phyloP scores from a whole-genome alignment of 176 grass and related monocot species.

The Poa pratensis region DNA sequence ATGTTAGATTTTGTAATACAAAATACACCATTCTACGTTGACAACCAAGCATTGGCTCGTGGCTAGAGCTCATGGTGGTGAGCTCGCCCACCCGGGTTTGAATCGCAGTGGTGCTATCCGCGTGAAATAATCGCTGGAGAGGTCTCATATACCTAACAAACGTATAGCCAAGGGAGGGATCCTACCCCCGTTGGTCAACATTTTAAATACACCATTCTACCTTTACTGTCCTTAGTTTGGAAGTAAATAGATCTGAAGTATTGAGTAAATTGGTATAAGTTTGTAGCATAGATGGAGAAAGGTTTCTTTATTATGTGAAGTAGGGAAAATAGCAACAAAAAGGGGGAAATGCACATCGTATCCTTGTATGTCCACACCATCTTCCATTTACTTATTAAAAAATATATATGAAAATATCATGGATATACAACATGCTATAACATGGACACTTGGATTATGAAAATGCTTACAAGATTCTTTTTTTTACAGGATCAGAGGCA shows the following conservation, averaged over 20 bases:
- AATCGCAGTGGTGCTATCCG: too few species aligned
- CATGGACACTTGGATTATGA: constrained; percentile 4
- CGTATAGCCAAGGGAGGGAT: too few species aligned
- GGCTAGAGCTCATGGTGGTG: too few species aligned
- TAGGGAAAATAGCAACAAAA: constrained; percentile 13
- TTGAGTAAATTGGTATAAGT: background rate
- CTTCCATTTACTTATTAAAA: constrained; percentile 9
- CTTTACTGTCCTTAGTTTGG: background rate
- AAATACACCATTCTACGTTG: background rate
- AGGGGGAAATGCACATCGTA: background rate
- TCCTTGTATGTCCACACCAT: background rate
- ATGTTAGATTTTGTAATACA: background rate
- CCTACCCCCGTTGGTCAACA: too few species aligned
- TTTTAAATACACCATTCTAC: background rate
- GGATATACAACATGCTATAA: background rate
- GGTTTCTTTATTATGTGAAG: constrained; percentile 1
- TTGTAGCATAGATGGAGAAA: constrained; percentile 25
- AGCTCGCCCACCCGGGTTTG: too few species aligned
- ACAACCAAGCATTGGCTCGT: too few species aligned
- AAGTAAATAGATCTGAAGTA: constrained; percentile 5
- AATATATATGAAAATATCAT: background rate
- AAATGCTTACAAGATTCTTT: constrained; percentile 23
- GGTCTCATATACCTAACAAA: too few species aligned
- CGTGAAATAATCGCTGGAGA: too few species aligned
- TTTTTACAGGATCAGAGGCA: constrained; percentile 88